A percentile compares a stretch with the other conserved stretches of the same genome.
Conservation (phyloP, 2,329 filamentous ascomycete genomes). For the Ilyonectria sp. region DNA sequence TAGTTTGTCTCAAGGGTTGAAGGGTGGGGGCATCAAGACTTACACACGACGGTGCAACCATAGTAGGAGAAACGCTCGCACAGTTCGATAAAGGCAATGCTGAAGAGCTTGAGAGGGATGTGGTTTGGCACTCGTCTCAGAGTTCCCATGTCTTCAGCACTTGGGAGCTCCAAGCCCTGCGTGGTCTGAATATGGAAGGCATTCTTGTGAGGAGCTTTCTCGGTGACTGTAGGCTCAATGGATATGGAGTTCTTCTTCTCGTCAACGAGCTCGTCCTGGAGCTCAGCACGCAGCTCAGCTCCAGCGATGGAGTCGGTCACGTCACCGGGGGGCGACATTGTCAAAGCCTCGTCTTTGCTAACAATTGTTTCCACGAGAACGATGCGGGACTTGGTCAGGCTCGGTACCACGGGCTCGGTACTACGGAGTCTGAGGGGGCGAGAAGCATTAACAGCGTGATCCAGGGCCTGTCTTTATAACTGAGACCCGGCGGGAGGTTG, state of each 20-base stretch:
- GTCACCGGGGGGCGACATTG: slow-evolving; percentile 52
- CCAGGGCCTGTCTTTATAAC: neutral
- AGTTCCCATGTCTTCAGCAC: slow-evolving; percentile 60
- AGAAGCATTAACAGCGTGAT: neutral
- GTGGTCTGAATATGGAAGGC: neutral
- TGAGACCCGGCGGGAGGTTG: too few relatives aligned
- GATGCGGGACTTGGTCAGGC: neutral
- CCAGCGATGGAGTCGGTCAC: slow-evolving; percentile 54
- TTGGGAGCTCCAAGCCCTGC: slow-evolving; percentile 38
- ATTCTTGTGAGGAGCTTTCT: neutral
- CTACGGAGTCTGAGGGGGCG: neutral
- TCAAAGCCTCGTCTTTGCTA: slow-evolving; percentile 19
- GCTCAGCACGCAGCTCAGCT: slow-evolving; percentile 41
- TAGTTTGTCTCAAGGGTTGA: neutral
- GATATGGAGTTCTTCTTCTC: slow-evolving; percentile 50
- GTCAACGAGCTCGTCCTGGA: slow-evolving; percentile 46
- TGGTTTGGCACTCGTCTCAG: slow-evolving; percentile 69
- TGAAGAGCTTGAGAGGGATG: slow-evolving; percentile 73
- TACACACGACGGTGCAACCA: slow-evolving; percentile 75
- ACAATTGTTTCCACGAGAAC: slow-evolving; percentile 9
- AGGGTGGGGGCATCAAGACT: slow-evolving; percentile 55
- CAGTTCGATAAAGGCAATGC: slow-evolving; percentile 77
- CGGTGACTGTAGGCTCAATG: slow-evolving; percentile 24
- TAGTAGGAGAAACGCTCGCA: slow-evolving; percentile 84
- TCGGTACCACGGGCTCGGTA: slow-evolving; percentile 12